Evolutionary conservation across 2,329 filamentous ascomycete genomes (phyloP), one percentile per base, ranked within the genome.

Genomic region (Volutella citrinella): DNA sequence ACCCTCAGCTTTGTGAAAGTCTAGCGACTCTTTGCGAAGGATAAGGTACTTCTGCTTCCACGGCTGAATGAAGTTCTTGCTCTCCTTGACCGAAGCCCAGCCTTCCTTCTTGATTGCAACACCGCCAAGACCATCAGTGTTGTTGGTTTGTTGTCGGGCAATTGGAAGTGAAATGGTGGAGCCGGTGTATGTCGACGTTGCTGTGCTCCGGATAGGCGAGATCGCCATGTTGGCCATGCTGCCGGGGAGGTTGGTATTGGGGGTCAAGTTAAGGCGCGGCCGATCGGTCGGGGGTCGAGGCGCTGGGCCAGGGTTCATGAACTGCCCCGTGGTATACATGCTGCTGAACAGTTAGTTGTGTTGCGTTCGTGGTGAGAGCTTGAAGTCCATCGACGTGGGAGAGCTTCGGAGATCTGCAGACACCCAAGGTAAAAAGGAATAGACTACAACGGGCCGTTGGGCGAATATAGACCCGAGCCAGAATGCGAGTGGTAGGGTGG

Each of bases 241-340:
- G 44, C 82, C 84, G 12, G 84, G 80, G 15, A 87, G 71, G 59
- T 82, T 87, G 52, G 80, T 77, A 58, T 78, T 85, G 42, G 83
- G 89, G 25, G 85, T 88, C 41, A 94, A 74, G 53, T 82, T 82
- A 49, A 95, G 78, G 56, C 87, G 83, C 42, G 89, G 87, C 54
- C 87, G 80, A 56, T 93, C 87, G 40, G 77, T 82, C 14, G 91
- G 93, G 42, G 93, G 91, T 54, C 86, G 84, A 48, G 93, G 93
- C 49, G 93, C 91, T 52, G 93, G 91, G 47, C 93, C 89, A 43
- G 93, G 89, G 64, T 97, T 97, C 86, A 97, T 94, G 69, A 97
- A 97, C 63, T 81, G 78, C 53, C 72, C 76, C 46, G 70, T 68
- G 25, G 74, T 66, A 56, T 80, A 82, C 51, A 74, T 63, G 57